Percentiles rank a stretch among this genome's conserved stretches.
Conservation (phyloP, 768 basidiomycete species). For the Suillus weaverae region DNA sequence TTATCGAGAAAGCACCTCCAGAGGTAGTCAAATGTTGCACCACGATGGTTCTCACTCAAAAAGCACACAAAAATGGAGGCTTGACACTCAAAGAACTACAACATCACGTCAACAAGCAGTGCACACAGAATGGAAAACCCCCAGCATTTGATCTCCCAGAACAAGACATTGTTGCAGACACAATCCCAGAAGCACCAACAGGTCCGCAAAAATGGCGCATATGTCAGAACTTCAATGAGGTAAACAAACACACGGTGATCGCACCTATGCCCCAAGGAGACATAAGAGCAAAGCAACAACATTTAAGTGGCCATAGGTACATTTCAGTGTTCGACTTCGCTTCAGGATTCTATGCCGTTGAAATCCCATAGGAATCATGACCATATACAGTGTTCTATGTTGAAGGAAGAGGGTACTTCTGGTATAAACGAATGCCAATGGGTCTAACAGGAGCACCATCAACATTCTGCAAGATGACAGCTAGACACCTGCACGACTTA, state of each 20-base stretch:
- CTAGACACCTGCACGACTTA: constrained; percentile 18
- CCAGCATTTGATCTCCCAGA: not conserved
- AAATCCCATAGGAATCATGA: constrained; percentile 10
- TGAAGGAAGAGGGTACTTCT: constrained; percentile 22
- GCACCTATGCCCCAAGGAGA: constrained; percentile 38
- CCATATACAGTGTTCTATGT: constrained; percentile 26
- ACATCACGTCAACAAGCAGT: constrained; percentile 27
- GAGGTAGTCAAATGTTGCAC: constrained; percentile 3
- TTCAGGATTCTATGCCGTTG: constrained; percentile 25
- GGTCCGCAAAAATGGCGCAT: too few relatives aligned
- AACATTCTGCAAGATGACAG: constrained; percentile 11
- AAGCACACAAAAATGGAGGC: constrained; percentile 32
- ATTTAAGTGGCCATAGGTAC: not conserved
- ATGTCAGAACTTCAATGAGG: too few relatives aligned
- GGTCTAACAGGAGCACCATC: constrained; percentile 26
- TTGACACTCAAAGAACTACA: constrained; percentile 36
- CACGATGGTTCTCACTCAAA: constrained; percentile 37
- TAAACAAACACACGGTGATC: constrained; percentile 20
- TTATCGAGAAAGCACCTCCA: not conserved
- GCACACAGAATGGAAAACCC: not conserved
- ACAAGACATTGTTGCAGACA: too few relatives aligned
- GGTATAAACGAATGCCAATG: constrained; percentile 24
- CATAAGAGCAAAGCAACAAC: constrained; percentile 18
- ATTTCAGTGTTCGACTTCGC: constrained; percentile 25
- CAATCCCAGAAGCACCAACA: too few relatives aligned